Evolutionary conservation across 2,329 filamentous ascomycete species (phyloP), one percentile per base, ranked within the genome.

Genomic region (Ceratocystis cubensis): DNA sequence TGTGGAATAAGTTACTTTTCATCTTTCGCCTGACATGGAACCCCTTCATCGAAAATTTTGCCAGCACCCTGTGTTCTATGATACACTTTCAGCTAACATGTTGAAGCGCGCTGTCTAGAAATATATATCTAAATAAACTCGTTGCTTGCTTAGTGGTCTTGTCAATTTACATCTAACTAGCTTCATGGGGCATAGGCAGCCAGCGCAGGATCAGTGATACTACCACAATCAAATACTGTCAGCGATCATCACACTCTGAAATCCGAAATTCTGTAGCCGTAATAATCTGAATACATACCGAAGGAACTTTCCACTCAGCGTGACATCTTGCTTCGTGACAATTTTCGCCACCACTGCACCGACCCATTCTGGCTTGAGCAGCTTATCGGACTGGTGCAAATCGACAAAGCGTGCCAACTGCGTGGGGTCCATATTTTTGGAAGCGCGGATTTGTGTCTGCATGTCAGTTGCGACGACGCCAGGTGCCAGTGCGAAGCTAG

Each of bases 401-500:
- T 83, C 79, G 13, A 84, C 79, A 71, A 97, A 97, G 33, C 77
- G 79, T 6, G 81, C 79, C 74, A 94, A 88, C 67, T 85, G 82
- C 5, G 76, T 73, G 65, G 78, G 73, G 63, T 78, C 72, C 83
- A 85, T 85, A 65, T 74, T 75, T 1, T 73, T 72, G 46, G 76
- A 75, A 61, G 91, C 86, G 63, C 94, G 81, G 67, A 99, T 83
- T 67, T 88, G 82, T n/a, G 81, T 81, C 74, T 96, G 92, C 92
- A 96, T 96, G 64, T 87, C 87, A 0, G 92, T 96, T 73, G 96
- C 88, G 6, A 95, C 88, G 59, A 89, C 84, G 1, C 92, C 92
- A 0, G 92, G 92, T 3, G 86, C 81, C 44, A 96, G 78, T 0
- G 89, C 81, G 0, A 96, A 76, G 13, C 84, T 86, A 0, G 83